A percentile compares a stretch with the other conserved stretches of the same genome.
These are phyloP conservation scores for Sporisorium reilianum DNA, from an alignment of 1,284 basidiomycete species.

Conservation along the genomic window DNA sequence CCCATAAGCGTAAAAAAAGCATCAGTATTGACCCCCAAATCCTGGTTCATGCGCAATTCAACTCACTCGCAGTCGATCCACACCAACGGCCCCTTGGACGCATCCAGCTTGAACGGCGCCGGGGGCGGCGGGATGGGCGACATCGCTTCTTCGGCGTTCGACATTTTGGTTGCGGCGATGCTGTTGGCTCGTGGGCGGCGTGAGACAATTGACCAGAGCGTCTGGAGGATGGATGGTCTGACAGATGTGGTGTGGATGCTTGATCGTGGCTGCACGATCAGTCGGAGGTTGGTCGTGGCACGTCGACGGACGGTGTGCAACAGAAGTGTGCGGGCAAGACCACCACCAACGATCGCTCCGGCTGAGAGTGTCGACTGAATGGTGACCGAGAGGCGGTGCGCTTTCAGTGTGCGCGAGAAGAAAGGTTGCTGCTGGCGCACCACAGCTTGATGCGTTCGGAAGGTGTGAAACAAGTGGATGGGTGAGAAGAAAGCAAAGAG, in stretches of 20 bases:
- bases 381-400: no score
- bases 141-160: not conserved
- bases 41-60: no score
- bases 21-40: no score
- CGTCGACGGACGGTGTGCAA: not conserved
- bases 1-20: no score
- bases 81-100: constrained; percentile 78
- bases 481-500: not conserved
- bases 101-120: constrained; percentile 29
- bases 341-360: not conserved
- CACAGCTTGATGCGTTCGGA: not conserved
- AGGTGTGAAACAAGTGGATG: not conserved
- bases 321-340: not conserved
- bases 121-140: constrained; percentile 58
- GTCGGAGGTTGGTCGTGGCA: not conserved
- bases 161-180: not conserved
- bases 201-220: not conserved
- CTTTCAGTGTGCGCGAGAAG: no score
- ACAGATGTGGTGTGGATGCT: not conserved
- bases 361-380: not conserved
- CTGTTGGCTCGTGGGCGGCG: not conserved
- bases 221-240: not conserved
- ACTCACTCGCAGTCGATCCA: constrained; percentile 84
- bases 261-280: not conserved
- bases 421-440: not conserved